These are phyloP conservation scores for Colletotrichum sp. DNA, from an alignment of 2,329 filamentous ascomycete species.

Conservation along the genomic window DNA sequence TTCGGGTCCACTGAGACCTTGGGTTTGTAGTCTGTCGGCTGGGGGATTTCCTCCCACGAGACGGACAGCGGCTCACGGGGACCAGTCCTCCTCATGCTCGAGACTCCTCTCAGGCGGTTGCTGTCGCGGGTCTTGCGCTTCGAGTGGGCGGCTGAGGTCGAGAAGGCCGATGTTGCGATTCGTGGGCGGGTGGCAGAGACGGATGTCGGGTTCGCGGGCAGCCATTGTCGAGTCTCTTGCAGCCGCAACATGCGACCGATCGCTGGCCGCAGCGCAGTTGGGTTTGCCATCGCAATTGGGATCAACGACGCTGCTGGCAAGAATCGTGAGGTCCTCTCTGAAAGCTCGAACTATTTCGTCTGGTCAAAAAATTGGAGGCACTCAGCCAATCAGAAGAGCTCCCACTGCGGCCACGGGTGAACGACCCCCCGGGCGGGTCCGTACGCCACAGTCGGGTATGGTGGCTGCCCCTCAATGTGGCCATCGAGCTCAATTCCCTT, in stretches of 20 bases:
- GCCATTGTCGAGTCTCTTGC: slow-evolving; percentile 2
- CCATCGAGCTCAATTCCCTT: background rate
- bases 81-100: slow-evolving; percentile 79
- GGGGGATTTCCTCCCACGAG: slow-evolving; percentile 73
- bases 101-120: slow-evolving; percentile 83
- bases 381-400: slow-evolving; percentile 3
- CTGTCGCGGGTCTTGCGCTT: slow-evolving; percentile 69
- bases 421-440: background rate
- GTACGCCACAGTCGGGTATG: background rate
- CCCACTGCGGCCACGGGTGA: slow-evolving; percentile 3
- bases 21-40: slow-evolving; percentile 70
- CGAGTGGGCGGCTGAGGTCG: slow-evolving; percentile 58
- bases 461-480: background rate
- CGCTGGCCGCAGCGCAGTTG: slow-evolving; percentile 31
- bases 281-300: slow-evolving; percentile 31
- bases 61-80: slow-evolving; percentile 77
- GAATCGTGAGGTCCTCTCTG: slow-evolving; percentile 3
- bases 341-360: slow-evolving; percentile 16
- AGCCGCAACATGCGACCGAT: slow-evolving; percentile 31
- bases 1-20: slow-evolving; percentile 67
- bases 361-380: slow-evolving; percentile 7
- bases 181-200: background rate
- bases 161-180: slow-evolving; percentile 43
- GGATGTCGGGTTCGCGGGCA: background rate
- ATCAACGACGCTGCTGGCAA: slow-evolving; percentile 5